These are phyloP conservation scores for Zymoseptoria tritici DNA, from an alignment of 2,329 filamentous ascomycete genomes.

Conservation along the genomic window DNA sequence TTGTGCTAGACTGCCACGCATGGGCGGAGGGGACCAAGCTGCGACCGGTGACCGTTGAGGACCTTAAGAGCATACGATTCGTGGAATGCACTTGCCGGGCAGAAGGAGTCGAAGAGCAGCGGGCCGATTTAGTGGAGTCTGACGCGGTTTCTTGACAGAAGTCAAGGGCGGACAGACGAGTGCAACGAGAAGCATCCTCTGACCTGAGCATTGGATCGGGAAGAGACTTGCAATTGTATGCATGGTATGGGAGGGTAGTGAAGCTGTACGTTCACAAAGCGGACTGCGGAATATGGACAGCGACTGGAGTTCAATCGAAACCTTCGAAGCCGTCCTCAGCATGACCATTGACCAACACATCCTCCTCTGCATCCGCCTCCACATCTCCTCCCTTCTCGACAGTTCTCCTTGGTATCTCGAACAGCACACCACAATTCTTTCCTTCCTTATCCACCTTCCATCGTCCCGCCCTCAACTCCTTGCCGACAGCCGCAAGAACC, in stretches of 20 bases:
- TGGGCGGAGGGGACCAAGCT: background rate
- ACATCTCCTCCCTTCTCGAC: constrained; percentile 19
- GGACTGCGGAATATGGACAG: background rate
- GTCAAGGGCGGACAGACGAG: background rate
- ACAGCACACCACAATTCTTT: constrained; percentile 78
- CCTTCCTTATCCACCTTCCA: constrained; percentile 61
- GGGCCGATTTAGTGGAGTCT: background rate
- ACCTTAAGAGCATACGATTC: background rate
- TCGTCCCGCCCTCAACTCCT: constrained; percentile 75
- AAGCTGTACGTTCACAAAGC: background rate
- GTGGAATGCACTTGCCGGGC: background rate
- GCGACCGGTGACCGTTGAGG: background rate
- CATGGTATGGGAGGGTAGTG: background rate
- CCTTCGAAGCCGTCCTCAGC: constrained; percentile 8
- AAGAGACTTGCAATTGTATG: background rate
- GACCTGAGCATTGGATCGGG: background rate
- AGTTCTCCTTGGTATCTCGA: constrained; percentile 60
- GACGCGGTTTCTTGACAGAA: background rate
- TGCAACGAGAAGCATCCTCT: background rate
- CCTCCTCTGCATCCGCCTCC: background rate
- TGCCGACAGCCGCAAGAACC: constrained; percentile 77
- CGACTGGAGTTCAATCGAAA: constrained; percentile 4
- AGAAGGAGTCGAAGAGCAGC: background rate
- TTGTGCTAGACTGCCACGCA: background rate
- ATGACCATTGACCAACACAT: background rate